Base-by-base conservation (phyloP, 2,329 filamentous ascomycete species). In the Leptodontidium sp. region DNA sequence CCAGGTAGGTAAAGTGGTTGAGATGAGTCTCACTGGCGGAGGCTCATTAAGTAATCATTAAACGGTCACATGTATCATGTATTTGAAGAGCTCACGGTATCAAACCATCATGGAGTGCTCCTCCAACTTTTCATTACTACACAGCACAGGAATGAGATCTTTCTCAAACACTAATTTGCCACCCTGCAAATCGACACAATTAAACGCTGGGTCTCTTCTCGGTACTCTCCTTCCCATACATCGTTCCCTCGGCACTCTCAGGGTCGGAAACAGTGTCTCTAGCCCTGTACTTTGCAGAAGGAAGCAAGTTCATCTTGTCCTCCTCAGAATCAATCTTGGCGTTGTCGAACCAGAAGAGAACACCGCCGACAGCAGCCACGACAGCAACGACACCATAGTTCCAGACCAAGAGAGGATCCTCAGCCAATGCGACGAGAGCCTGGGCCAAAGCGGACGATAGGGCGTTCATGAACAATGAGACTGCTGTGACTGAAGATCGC, bases 401-500 rank as follows among this genome's bases (percentile, higher is more conserved):
- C 75, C 77, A 80, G 4, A 83, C 73, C n/a, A 84, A 77, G 2
- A 78, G 75, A 1, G 83, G 83, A 70, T 85, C 82, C 24, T 69
- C 70, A 2, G 82, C 80, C 1, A 80, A 76, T 0, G 81, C 81
- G 29, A 82, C 77, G 24, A 84, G 65, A 2, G 82, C 81, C 72
- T 84, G 79, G 26, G 80, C 81, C 9, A 85, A 74, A 3, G 86
- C 87, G 45, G 83, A 82, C 9, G 84, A 85, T 67, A 89, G 80
- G 0, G 87, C 87, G 66, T 84, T 87, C 75, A 86, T 88, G 71
- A 89, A 83, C 9, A 89, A 79, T 73, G 83, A 86, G 68, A 89
- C 80, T 0, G 87, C 83, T 74, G 86, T 82, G 35, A 89, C 85
- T 15, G 86, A 87, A 0, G 86, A 88, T 77, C 89, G 87, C 89